Conservation (phyloP, 805 yeast genomes). For the Wickerhamomyces ciferrii region DNA sequence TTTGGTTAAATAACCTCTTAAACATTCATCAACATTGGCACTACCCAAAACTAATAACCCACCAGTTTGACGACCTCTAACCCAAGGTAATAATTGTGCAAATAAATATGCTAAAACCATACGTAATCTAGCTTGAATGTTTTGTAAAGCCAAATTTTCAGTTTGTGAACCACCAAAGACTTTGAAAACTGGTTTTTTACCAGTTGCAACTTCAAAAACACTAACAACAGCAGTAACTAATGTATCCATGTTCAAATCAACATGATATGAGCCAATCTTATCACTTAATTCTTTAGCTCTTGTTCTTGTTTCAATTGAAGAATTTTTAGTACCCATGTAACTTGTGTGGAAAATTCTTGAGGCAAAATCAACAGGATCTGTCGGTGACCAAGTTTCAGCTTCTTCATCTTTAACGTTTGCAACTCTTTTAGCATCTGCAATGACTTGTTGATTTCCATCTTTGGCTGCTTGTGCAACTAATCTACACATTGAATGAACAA, state of each 20-base stretch:
- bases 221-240: conserved; percentile 68
- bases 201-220: conserved; percentile 85
- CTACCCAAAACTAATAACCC: conserved; percentile 91
- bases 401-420: conserved; percentile 43
- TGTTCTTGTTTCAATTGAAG: conserved; percentile 78
- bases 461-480: conserved; percentile 67
- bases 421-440: conserved; percentile 66
- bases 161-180: conserved; percentile 90
- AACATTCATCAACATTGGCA: conserved; percentile 95
- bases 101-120: conserved; percentile 93
- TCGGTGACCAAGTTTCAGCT: conserved; percentile 57
- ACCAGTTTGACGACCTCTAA: conserved; percentile 58
- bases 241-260: conserved; percentile 87
- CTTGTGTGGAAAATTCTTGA: conserved; percentile 77
- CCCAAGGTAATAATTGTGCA: conserved; percentile 96
- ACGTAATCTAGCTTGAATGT: conserved; percentile 92
- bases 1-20: conserved; percentile 92
- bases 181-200: conserved; percentile 82
- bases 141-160: conserved; percentile 92
- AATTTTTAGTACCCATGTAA: conserved; percentile 94
- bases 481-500: conserved; percentile 91
- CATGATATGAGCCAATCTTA: conserved; percentile 82
- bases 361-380: conserved; percentile 72
- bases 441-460: conserved; percentile 70
- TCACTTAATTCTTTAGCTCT: conserved; percentile 76